Conservation (phyloP, 257 asterid species). For the Cinchona pubescens region DNA sequence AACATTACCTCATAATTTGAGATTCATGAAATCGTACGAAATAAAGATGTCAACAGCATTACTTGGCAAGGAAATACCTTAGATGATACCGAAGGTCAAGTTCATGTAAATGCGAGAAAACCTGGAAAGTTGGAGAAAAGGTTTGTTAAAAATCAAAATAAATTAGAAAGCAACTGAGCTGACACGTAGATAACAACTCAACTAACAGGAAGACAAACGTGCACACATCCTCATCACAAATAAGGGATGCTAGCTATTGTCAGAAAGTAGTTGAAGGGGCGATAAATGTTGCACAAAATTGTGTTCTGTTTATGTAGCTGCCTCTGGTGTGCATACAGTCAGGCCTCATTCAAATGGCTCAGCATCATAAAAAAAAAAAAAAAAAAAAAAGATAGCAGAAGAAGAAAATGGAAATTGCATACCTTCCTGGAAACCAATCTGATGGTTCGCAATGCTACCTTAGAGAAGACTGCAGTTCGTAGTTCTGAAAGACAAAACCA, state of each 20-base stretch:
- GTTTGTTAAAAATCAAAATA: conserved; percentile 17
- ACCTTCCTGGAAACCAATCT: conserved; percentile 94
- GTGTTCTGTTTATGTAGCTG: neutral
- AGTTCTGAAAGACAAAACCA: conserved; percentile 50
- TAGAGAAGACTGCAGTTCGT: conserved; percentile 91
- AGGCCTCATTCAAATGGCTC: neutral
- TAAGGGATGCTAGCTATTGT: neutral
- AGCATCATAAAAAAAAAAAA: neutral
- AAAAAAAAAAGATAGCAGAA: neutral
- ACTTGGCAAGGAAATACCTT: conserved; percentile 48
- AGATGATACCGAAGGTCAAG: conserved; percentile 91
- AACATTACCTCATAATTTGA: neutral
- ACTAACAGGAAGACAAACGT: neutral
- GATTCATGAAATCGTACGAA: neutral
- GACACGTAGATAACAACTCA: conserved; percentile 12
- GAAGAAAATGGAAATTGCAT: conserved; percentile 12
- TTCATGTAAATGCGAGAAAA: conserved; percentile 91
- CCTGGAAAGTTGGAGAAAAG: conserved; percentile 47
- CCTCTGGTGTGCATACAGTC: neutral
- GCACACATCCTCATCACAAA: neutral
- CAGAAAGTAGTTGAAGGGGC: neutral
- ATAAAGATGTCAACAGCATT: neutral
- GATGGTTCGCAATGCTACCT: conserved; percentile 90
- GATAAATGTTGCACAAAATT: neutral
- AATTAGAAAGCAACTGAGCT: neutral